phyloP scores from a whole-genome alignment of 129 eudicot genomes.

The Flaveria trinervia region DNA sequence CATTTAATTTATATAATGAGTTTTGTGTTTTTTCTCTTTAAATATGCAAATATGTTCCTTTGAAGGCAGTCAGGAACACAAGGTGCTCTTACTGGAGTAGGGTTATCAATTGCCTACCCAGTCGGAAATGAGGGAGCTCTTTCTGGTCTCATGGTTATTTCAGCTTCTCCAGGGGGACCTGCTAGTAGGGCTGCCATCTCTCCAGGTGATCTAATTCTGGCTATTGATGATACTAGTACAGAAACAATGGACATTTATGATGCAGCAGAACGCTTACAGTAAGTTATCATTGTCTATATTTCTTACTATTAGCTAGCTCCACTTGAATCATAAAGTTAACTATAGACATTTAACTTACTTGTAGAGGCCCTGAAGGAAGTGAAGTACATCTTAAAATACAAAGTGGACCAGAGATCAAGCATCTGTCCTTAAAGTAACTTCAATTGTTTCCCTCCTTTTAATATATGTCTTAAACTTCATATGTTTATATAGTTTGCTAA shows the following conservation, averaged over 20 bases:
- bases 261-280: slow-evolving; percentile 97
- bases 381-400: slow-evolving; percentile 62
- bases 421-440: slow-evolving; percentile 58
- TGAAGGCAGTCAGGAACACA: slow-evolving; percentile 99
- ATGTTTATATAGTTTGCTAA: slow-evolving; percentile 3
- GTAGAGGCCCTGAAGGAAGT: slow-evolving; percentile 96
- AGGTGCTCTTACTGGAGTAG: slow-evolving; percentile 88
- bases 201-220: slow-evolving; percentile 79
- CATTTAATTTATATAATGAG: slow-evolving; percentile 4
- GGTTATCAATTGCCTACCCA: slow-evolving; percentile 94
- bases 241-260: slow-evolving; percentile 92
- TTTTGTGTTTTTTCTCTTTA: slow-evolving; percentile 21
- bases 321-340: slow-evolving; percentile 26
- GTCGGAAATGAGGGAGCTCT: slow-evolving; percentile 56
- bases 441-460: slow-evolving; percentile 18
- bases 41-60: slow-evolving; percentile 40
- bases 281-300: slow-evolving; percentile 32
- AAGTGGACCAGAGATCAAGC: slow-evolving; percentile 66
- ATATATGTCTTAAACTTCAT: slow-evolving; percentile 8
- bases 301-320: neutral
- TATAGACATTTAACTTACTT: slow-evolving; percentile 27
- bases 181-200: slow-evolving; percentile 77
- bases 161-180: slow-evolving; percentile 97
- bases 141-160: slow-evolving; percentile 84
- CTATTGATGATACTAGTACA: slow-evolving; percentile 68